Conservation (phyloP, 441 rosid species). For the Erysimum pusillum region DNA sequence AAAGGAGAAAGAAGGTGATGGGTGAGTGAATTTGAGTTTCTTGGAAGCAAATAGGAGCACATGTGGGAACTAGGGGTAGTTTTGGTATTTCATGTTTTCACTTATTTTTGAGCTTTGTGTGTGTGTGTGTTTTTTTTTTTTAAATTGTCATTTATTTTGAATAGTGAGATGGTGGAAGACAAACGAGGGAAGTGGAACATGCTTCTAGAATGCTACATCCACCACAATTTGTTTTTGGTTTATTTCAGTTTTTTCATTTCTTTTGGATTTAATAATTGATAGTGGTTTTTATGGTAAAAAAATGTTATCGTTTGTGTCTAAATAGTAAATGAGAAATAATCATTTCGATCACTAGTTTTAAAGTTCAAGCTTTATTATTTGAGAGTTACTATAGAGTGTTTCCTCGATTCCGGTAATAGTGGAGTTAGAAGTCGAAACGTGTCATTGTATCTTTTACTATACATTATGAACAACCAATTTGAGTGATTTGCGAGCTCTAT, state of each 20-base stretch:
- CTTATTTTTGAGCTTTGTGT: neutral
- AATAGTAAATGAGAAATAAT: neutral
- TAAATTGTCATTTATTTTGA: neutral
- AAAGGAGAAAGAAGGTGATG: neutral
- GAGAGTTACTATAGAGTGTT: slow-evolving; percentile 4
- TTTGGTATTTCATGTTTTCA: neutral
- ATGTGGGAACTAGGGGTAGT: slow-evolving; percentile 21
- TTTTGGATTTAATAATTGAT: neutral
- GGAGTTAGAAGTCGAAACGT: slow-evolving; percentile 23
- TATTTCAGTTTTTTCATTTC: neutral
- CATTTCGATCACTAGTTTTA: neutral
- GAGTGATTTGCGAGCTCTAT: neutral
- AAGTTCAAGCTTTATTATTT: neutral
- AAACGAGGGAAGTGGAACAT: slow-evolving; percentile 43
- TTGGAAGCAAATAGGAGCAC: slow-evolving; percentile 17
- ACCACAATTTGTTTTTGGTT: slow-evolving; percentile 10
- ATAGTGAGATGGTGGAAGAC: slow-evolving; percentile 39
- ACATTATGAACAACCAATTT: neutral
- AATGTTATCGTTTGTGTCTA: neutral
- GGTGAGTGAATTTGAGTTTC: neutral
- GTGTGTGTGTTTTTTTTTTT: too few relatives aligned
- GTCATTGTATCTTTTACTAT: slow-evolving; percentile 1
- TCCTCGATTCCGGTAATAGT: slow-evolving; percentile 9
- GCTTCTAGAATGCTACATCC: slow-evolving; percentile 42
- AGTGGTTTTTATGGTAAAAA: neutral